Base-by-base conservation (phyloP, 2,329 filamentous ascomycete species). In the Xylariaceae sp. region DNA sequence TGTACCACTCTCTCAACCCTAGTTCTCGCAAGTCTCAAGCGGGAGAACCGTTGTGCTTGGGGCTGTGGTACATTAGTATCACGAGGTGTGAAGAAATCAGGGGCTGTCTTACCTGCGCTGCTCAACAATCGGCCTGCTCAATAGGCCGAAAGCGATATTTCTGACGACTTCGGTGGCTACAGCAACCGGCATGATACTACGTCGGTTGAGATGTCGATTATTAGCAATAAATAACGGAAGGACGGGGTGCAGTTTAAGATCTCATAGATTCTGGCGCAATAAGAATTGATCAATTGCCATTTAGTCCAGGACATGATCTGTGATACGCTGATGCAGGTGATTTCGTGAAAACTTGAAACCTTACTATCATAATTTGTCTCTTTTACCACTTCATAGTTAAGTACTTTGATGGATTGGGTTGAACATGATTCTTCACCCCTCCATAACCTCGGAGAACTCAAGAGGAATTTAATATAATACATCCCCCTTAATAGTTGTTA, bases 231-330 rank as follows among this genome's bases (percentile, higher is more conserved):
- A 24, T 40, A 17, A 28, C 6, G 17, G 26, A 12, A 40, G 3
- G 11, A 24, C 7, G 7, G 23, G 6, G 2, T 6, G 12, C 4
- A 6, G 12, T 17, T 31, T 31, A 16, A 37, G 7, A 17, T 37
- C 14, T 51, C n/a, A 16, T 21, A 29, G 23, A 37, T 37, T 11
- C 41, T 37, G 36, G 41, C 51, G 41, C 36, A 55, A 39, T 24
- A 36, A 34, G 45, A 37, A 37, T 41, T 17, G 3, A 41, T 51
- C n/a, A 31, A 29, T 34, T 21, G n/a, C n/a, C n/a, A n/a, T n/a
- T n/a, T n/a, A n/a, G n/a, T n/a, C n/a, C n/a, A n/a, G n/a, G n/a
- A n/a, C n/a, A n/a, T n/a, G n/a, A n/a, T n/a, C n/a, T n/a, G n/a
- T n/a, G n/a, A n/a, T n/a, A n/a, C n/a, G n/a, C n/a, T n/a, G n/a